Evolutionary conservation across 768 basidiomycete species (phyloP).

Genomic region (Leucogyrophana mollusca): DNA sequence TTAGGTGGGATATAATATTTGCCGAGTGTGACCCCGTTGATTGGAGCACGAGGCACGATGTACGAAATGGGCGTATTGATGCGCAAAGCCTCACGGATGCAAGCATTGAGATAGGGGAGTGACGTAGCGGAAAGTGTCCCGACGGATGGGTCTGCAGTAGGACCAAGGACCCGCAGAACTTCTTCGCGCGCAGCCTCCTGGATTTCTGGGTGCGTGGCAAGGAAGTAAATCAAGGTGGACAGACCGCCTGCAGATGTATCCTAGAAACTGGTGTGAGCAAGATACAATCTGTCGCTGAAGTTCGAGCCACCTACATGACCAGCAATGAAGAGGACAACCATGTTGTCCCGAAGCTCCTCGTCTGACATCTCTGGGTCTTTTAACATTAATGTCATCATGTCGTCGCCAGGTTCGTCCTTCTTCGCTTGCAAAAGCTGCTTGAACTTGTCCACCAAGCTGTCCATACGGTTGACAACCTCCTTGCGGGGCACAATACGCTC

Average conservation of each 20-base stretch:
- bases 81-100: slow-evolving; percentile 40
- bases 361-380: slow-evolving; percentile 31
- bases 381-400: slow-evolving; percentile 35
- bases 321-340: slow-evolving; percentile 37
- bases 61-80: slow-evolving; percentile 28
- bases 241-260: slow-evolving; percentile 40
- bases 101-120: slow-evolving; percentile 34
- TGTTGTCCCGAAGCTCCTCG: slow-evolving; percentile 35
- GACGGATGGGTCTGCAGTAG: slow-evolving; percentile 27
- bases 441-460: slow-evolving; percentile 27
- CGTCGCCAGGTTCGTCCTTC: slow-evolving; percentile 29
- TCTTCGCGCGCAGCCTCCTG: slow-evolving; percentile 37
- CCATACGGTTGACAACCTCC: slow-evolving; percentile 27
- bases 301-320: slow-evolving; percentile 31
- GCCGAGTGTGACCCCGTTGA: slow-evolving; percentile 14
- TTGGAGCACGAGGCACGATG: slow-evolving; percentile 15
- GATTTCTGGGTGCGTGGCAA: slow-evolving; percentile 35
- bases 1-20: slow-evolving; percentile 29
- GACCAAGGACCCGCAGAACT: slow-evolving; percentile 28
- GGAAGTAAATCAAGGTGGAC: slow-evolving; percentile 34
- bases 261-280: slow-evolving; percentile 12
- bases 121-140: slow-evolving; percentile 20
- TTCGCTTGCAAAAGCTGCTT: slow-evolving; percentile 27
- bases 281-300: not conserved
- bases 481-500: slow-evolving; percentile 28